phyloP scores from a whole-genome alignment of 306 rosid genomes.

The Abrus precatorius region DNA sequence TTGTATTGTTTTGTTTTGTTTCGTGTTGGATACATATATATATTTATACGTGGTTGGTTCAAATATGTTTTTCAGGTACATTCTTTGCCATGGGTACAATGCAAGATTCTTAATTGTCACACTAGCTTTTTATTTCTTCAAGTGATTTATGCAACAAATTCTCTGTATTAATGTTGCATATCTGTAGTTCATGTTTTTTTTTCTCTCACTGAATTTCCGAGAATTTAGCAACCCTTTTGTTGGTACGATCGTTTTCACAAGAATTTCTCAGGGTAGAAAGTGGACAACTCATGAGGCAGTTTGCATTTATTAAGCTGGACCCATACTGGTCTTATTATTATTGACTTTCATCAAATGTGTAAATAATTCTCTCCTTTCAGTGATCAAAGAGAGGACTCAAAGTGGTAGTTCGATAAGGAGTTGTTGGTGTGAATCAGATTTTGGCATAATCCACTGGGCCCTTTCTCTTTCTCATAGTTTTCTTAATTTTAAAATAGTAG shows the following conservation, averaged over 20 bases:
- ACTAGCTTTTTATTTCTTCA: neutral
- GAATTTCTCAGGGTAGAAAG: slow-evolving; percentile 40
- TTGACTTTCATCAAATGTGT: slow-evolving; percentile 52
- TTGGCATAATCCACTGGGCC: slow-evolving; percentile 53
- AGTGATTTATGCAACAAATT: slow-evolving; percentile 35
- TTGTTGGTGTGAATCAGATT: slow-evolving; percentile 52
- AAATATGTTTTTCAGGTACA: slow-evolving; percentile 53
- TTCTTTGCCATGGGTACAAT: slow-evolving; percentile 26
- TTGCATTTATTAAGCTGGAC: slow-evolving; percentile 59
- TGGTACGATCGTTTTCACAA: slow-evolving; percentile 50
- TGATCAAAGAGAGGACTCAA: slow-evolving; percentile 45
- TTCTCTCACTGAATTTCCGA: slow-evolving; percentile 39
- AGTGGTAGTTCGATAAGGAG: slow-evolving; percentile 54
- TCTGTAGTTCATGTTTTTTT: slow-evolving; percentile 39
- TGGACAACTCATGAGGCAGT: slow-evolving; percentile 49
- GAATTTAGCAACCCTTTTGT: slow-evolving; percentile 45
- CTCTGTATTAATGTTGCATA: slow-evolving; percentile 46
- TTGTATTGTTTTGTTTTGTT: slow-evolving; percentile 68
- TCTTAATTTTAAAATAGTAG: slow-evolving; percentile 14
- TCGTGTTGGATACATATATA: slow-evolving; percentile 52
- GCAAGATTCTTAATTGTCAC: slow-evolving; percentile 12
- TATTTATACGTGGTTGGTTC: slow-evolving; percentile 36
- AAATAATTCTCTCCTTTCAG: slow-evolving; percentile 42
- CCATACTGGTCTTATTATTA: slow-evolving; percentile 41
- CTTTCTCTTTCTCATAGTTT: slow-evolving; percentile 15